Conservation (phyloP, 352 stramenopile species). For the Pythium rhizo-oryzae region DNA sequence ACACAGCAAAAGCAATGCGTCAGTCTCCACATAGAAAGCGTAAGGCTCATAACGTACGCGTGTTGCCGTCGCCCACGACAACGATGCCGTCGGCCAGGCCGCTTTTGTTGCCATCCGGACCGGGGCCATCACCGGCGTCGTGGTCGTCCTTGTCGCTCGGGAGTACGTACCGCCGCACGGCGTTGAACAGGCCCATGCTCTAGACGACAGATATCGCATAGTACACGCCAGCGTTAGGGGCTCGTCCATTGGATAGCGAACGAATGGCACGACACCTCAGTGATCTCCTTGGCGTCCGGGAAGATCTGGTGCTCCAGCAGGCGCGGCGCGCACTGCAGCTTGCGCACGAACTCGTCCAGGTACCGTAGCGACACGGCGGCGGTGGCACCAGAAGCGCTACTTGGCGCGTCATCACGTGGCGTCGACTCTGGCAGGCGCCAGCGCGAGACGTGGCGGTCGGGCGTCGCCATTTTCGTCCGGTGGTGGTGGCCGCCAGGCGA, state of each 20-base stretch:
- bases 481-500: not conserved
- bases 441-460: conserved; percentile 39
- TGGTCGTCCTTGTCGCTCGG: conserved; percentile 26
- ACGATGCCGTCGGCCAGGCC: conserved; percentile 65
- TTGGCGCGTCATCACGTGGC: not conserved
- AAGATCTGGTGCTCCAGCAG: conserved; percentile 77
- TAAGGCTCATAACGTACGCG: conserved; percentile 56
- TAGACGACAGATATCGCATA: conserved; percentile 30
- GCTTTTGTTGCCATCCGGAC: too few species aligned
- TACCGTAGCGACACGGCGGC: conserved; percentile 69
- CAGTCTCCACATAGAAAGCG: not conserved
- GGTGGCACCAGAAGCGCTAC: too few species aligned
- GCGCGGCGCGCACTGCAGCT: conserved; percentile 68
- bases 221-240: not conserved
- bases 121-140: not conserved
- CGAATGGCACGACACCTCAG: too few species aligned
- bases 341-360: conserved; percentile 84
- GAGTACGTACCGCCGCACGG: conserved; percentile 66
- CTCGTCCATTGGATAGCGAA: too few species aligned
- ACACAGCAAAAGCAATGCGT: not conserved
- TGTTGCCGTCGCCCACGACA: conserved; percentile 79
- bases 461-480: conserved; percentile 11
- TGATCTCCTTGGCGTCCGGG: conserved; percentile 84
- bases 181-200: conserved; percentile 88
- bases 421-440: conserved; percentile 27